Base-by-base conservation (phyloP, 2,329 filamentous ascomycete genomes). In the Aspergillus hortae region DNA sequence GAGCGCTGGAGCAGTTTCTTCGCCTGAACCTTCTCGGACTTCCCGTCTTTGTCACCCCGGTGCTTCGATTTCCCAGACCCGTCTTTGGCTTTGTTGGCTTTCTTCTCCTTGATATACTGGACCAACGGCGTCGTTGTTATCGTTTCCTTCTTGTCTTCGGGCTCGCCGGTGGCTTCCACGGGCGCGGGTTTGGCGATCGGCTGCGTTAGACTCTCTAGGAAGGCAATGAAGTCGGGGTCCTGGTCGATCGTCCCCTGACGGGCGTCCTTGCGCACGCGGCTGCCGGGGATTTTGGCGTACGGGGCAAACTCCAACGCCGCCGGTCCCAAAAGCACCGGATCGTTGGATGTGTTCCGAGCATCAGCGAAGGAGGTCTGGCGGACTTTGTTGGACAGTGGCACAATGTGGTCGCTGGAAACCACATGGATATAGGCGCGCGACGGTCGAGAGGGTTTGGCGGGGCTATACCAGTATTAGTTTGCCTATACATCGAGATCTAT, bases 221-320 rank as follows among this genome's bases (percentile, higher is more conserved):
- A 99, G 23, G 86, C 85, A 77, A 96, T 95, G 63, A 96, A 99
- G 62, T 97, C 94, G 0, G 90, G 85, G 65, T 99, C 94, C 67
- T 96, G 91, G 63, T 99, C 94, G 60, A 99, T 97, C 3, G 91
- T 96, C 48, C 92, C 94, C 68, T 96, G 90, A 12, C 92, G 86
- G 48, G 85, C 84, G 75, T 99, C 94, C 49, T 84, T 83, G 32
- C 90, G 85, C 46, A 83, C 83, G 68, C 89, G 90, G 33, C 80
- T 82, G 53, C 83, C 83, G 1, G 92, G 90, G 1, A 90, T 82
- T 63, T 92, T 92, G 59, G 90, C 89, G 74, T 92, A 95, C 1
- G 88, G 83, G 15, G 92, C 85, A 63, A 89, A 89, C 64, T 96
- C 92, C 45, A 96, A 77, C 4, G 82, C 81, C 0, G 94, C 92